Percentiles rank a stretch among this genome's conserved stretches.
Evolutionary conservation across 2,329 filamentous ascomycete genomes (phyloP).

Genomic region (Cladorrhinum sp.): DNA sequence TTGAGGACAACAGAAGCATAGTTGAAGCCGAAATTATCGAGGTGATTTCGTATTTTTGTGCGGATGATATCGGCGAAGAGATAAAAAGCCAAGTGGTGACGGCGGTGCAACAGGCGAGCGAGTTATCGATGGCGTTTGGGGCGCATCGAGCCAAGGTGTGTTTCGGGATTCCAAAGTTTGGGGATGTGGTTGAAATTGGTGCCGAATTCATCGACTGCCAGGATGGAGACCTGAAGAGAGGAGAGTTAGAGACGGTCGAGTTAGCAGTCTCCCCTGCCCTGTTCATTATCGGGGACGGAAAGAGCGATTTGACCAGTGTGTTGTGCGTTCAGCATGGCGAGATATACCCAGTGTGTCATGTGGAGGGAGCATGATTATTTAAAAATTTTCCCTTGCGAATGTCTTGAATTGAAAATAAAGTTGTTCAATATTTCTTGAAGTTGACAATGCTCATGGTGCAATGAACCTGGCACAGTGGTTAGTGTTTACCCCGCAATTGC

Average conservation of each 20-base stretch:
- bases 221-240: constrained; percentile 6
- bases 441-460: too few relatives aligned
- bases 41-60: not conserved
- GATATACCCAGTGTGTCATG: not conserved
- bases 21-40: not conserved
- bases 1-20: not conserved
- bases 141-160: constrained; percentile 16
- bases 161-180: constrained; percentile 10
- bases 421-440: too few relatives aligned
- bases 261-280: constrained; percentile 12
- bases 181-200: constrained; percentile 10
- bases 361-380: too few relatives aligned
- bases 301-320: constrained; percentile 15
- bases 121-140: constrained; percentile 18
- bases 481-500: too few relatives aligned
- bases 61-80: not conserved
- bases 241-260: constrained; percentile 6
- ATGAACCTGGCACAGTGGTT: too few relatives aligned
- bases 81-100: not conserved
- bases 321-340: constrained; percentile 8
- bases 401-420: too few relatives aligned
- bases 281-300: constrained; percentile 16
- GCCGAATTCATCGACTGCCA: constrained; percentile 16
- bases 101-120: constrained; percentile 7
- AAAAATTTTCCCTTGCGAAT: too few relatives aligned